Percentiles rank a stretch among this genome's conserved stretches.
Conservation (phyloP, 352 stramenopile genomes). For the Globisporangium uncinulatum region DNA sequence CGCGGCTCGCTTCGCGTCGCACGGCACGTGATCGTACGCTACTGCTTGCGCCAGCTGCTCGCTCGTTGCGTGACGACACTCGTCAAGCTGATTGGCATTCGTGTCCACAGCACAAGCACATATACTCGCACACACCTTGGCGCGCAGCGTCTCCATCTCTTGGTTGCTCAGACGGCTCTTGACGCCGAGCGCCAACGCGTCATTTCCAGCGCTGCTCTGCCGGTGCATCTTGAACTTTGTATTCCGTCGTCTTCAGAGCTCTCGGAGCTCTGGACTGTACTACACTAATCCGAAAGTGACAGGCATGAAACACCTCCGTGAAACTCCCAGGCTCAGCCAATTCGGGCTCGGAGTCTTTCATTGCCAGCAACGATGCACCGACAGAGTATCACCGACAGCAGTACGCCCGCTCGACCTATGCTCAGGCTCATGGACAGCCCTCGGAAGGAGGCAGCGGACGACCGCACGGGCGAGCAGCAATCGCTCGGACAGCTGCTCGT, state of each 20-base stretch:
- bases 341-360: no score
- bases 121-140: slow-evolving; percentile 19
- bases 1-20: slow-evolving; percentile 16
- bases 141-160: slow-evolving; percentile 61
- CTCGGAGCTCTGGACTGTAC: no score
- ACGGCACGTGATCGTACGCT: slow-evolving; percentile 46
- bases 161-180: slow-evolving; percentile 57
- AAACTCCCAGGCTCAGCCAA: no score
- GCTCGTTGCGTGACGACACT: no score
- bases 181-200: slow-evolving; percentile 25
- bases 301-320: no score
- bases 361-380: no score
- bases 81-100: neutral
- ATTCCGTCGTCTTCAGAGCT: neutral
- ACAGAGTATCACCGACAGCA: no score
- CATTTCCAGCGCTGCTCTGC: neutral
- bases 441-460: slow-evolving; percentile 3
- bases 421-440: slow-evolving; percentile 15
- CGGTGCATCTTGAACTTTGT: neutral
- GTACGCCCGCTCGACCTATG: neutral
- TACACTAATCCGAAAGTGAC: no score
- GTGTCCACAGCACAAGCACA: neutral
- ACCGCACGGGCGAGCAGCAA: slow-evolving; percentile 2
- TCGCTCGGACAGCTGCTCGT: slow-evolving; percentile 41
- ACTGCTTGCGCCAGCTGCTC: slow-evolving; percentile 44